Evolutionary conservation across 192 early-diverging fungal species (phyloP).

Genomic region (Phycomyces nitens): DNA sequence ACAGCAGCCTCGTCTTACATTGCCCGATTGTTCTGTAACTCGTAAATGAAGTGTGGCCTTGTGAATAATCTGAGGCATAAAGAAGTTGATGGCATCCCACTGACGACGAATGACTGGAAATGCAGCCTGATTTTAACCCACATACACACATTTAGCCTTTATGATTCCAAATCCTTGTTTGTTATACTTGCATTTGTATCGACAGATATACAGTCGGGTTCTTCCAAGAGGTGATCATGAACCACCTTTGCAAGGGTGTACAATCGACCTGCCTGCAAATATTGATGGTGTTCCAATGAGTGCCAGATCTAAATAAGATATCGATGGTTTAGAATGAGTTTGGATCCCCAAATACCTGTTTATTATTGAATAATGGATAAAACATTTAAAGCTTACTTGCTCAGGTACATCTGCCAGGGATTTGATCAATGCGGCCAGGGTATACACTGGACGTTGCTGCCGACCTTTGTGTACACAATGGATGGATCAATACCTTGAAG

Average conservation of each 20-base stretch:
- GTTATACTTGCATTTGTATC: constrained; percentile 21
- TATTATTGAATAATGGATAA: no score
- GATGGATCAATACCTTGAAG: no score
- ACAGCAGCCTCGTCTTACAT: constrained; percentile 36
- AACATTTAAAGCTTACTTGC: constrained; percentile 50
- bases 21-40: constrained; percentile 33
- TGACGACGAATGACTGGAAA: constrained; percentile 81
- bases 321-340: no score
- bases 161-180: no score
- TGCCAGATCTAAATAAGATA: constrained; percentile 67
- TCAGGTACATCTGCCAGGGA: constrained; percentile 83
- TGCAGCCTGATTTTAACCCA: constrained; percentile 38
- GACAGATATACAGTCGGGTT: constrained; percentile 35
- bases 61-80: constrained; percentile 72
- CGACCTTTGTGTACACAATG: no score
- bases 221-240: constrained; percentile 60
- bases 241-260: constrained; percentile 69
- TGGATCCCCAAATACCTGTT: no score
- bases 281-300: constrained; percentile 65
- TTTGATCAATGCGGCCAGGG: constrained; percentile 77
- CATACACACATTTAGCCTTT: no score
- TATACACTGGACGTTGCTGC: constrained; percentile 55
- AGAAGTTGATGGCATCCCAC: constrained; percentile 79
- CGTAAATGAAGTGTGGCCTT: constrained; percentile 53
- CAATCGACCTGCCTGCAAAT: constrained; percentile 65